A percentile compares a stretch with the other conserved stretches of the same genome.
Evolutionary conservation across 257 asterid genomes (phyloP).

Genomic region (Nicotiana knightiana): DNA sequence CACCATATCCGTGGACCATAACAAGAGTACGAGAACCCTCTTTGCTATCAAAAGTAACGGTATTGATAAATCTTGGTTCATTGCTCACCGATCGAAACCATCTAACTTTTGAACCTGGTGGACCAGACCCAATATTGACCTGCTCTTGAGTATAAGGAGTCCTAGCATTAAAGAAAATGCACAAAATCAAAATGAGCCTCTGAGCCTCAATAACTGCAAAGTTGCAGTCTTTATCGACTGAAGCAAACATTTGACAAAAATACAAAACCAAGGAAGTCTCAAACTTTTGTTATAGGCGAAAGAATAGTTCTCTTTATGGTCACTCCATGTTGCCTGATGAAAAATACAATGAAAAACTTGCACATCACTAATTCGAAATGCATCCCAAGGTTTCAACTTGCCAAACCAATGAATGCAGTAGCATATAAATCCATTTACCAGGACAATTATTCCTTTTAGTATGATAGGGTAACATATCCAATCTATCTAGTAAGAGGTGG

Average conservation of each 20-base stretch:
- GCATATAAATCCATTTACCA: neutral
- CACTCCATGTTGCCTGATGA: neutral
- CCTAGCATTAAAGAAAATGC: slow-evolving; percentile 30
- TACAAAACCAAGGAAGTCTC: neutral
- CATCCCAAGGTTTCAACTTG: neutral
- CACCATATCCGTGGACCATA: slow-evolving; percentile 96
- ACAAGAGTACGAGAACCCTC: slow-evolving; percentile 92
- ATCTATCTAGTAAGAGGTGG: neutral
- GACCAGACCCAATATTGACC: slow-evolving; percentile 84
- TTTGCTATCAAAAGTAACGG: slow-evolving; percentile 79
- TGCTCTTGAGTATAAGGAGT: slow-evolving; percentile 71
- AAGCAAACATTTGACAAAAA: neutral
- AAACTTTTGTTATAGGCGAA: neutral
- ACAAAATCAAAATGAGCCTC: neutral
- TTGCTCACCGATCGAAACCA: slow-evolving; percentile 91
- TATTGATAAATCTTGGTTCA: slow-evolving; percentile 78
- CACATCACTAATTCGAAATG: neutral
- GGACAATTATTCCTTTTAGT: neutral
- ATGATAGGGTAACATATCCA: neutral
- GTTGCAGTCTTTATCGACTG: neutral
- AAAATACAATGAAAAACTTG: neutral
- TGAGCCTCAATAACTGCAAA: neutral
- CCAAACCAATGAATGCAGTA: neutral
- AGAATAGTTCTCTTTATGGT: neutral
- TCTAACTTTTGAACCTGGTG: slow-evolving; percentile 82